Percentiles rank a stretch among this genome's conserved stretches.
These are phyloP conservation scores for Erysimum cheiri DNA, from an alignment of 441 rosid genomes.

Conservation along the genomic window DNA sequence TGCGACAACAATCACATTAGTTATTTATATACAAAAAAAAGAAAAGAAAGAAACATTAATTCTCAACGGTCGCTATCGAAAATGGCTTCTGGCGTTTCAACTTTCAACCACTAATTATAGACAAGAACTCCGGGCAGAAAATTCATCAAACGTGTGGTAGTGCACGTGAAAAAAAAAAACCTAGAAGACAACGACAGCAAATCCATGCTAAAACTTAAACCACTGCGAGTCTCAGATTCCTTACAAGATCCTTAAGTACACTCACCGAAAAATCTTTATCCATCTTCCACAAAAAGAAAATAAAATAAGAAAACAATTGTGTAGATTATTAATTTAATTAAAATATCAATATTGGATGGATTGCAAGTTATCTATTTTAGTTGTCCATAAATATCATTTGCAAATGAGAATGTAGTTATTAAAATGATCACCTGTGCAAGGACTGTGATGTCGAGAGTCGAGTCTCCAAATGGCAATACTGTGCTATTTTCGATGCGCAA, in stretches of 20 bases:
- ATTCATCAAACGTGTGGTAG: conserved; percentile 30
- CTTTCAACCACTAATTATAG: conserved; percentile 29
- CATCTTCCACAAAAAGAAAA: conserved; percentile 48
- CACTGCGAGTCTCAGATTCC: conserved; percentile 51
- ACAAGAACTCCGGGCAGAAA: not conserved
- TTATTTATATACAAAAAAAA: not conserved
- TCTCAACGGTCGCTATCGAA: not conserved
- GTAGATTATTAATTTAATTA: not conserved
- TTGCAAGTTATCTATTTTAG: not conserved
- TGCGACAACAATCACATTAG: not conserved
- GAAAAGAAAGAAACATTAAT: not conserved
- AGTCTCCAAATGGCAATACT: conserved; percentile 43
- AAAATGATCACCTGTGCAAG: conserved; percentile 41
- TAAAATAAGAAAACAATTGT: not conserved
- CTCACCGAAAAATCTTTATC: conserved; percentile 48
- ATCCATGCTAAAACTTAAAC: conserved; percentile 21
- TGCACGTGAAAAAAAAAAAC: conserved; percentile 9
- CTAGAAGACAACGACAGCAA: conserved; percentile 30
- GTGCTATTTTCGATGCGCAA: conserved; percentile 22
- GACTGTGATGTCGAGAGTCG: conserved; percentile 40
- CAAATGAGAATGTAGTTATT: not conserved
- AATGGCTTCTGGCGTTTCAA: conserved; percentile 3
- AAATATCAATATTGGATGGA: not conserved
- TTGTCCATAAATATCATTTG: not conserved
- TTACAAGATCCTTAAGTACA: conserved; percentile 55